Evolutionary conservation across 345 rosid genomes (phyloP), one percentile per base, ranked within the genome.

Genomic region (Populus euphratica): DNA sequence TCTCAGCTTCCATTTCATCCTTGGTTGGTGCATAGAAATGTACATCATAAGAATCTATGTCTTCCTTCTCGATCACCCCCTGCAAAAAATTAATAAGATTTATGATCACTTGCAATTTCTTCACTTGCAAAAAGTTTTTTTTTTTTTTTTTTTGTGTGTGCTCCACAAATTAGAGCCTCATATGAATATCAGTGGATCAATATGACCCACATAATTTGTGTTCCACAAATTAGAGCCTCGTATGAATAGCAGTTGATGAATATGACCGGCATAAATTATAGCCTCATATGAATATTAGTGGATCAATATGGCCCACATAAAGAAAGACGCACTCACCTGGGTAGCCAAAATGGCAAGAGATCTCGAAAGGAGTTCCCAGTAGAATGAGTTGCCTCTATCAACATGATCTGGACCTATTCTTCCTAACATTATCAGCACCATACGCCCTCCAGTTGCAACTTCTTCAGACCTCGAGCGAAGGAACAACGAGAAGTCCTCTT

Each of bases 341-440:
- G 88, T 80, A 49, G 85, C 94, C 43, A 91, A 80, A 74, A 78
- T 56, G 50, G 89, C 78, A 5, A 95, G 77, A 44, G 94, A 87
- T 83, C 86, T 83, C 11, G 92, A 73, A 36, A 95, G 89, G 73
- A 93, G 86, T 69, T 90, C 88, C 99, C 98, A 93, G 18, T 86
- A 86, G 87, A 89, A 89, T 44, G 94, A 90, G 85, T 93, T 93
- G 86, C 98, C 99, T 78, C 98, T 83, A 56, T 95, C 99, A 10
- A 90, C 86, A 82, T 89, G 93, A 75, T 85, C 78, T 2, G 65
- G 81, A 50, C 91, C 91, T 69, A 82, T 80, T 81, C 99, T 89
- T 70, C 99, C 99, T 2, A 90, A 76, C 56, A 87, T 54, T 39
- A 91, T 91, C 49, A 93, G 80, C 67, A 93, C 93, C 94, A 93